Evolutionary conservation across 2,329 filamentous ascomycete genomes (phyloP).

Genomic region (Raffaelea albimanens): DNA sequence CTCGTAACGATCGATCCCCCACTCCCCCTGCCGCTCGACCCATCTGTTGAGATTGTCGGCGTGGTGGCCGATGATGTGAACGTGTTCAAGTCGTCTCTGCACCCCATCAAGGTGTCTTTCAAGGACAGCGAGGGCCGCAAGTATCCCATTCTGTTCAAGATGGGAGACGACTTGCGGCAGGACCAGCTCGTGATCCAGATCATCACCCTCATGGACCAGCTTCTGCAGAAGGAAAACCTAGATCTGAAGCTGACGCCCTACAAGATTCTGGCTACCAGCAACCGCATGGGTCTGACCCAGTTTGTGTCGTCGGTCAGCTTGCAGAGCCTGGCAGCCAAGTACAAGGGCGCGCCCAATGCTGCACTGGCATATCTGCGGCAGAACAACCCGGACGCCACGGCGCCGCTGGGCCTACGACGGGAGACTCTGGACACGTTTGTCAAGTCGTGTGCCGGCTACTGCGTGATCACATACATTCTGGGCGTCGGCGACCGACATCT

Average conservation of each 20-base stretch:
- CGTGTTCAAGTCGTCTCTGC: constrained; percentile 92
- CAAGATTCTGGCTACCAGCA: constrained; percentile 88
- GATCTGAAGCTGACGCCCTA: constrained; percentile 94
- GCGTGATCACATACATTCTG: constrained; percentile 95
- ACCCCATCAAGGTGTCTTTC: constrained; percentile 85
- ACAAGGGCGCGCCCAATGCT: constrained; percentile 52
- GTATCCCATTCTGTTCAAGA: constrained; percentile 95
- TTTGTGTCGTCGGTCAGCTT: constrained; percentile 84
- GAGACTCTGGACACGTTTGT: constrained; percentile 93
- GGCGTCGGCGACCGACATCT: constrained; percentile 93
- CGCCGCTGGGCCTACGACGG: constrained; percentile 77
- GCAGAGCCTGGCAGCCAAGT: constrained; percentile 73
- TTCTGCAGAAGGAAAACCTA: constrained; percentile 90
- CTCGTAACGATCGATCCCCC: constrained; percentile 75
- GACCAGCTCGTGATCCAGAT: constrained; percentile 96
- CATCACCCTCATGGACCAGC: constrained; percentile 93
- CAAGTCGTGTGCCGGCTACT: constrained; percentile 93
- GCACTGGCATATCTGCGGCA: constrained; percentile 77
- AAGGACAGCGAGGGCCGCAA: constrained; percentile 66
- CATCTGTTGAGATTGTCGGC: constrained; percentile 67
- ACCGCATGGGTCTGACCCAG: constrained; percentile 81
- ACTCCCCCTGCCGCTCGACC: constrained; percentile 80
- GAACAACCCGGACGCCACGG: constrained; percentile 78
- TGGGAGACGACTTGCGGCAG: constrained; percentile 89
- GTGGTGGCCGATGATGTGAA: constrained; percentile 72